Evolutionary conservation across 768 basidiomycete genomes (phyloP).

Genomic region (Pisolithus orientalis): DNA sequence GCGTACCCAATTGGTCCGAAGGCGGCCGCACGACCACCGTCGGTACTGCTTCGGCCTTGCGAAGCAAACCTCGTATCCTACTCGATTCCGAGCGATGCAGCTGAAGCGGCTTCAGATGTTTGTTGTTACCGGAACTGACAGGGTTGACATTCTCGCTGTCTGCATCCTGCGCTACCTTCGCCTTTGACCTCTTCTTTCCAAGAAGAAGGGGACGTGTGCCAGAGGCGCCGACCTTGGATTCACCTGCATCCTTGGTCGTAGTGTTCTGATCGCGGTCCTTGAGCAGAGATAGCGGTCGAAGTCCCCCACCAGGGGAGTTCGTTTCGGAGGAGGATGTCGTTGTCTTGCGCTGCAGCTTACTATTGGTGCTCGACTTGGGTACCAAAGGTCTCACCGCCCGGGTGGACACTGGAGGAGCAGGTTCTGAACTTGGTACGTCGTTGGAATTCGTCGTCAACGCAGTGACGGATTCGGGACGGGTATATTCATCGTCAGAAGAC

Average conservation of each 20-base stretch:
- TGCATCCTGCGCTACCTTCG: slow-evolving; percentile 21
- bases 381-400: slow-evolving; percentile 48
- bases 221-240: slow-evolving; percentile 2
- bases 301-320: slow-evolving; percentile 38
- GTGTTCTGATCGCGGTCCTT: slow-evolving; percentile 41
- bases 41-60: slow-evolving; percentile 51
- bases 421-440: slow-evolving; percentile 17
- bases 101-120: slow-evolving; percentile 52
- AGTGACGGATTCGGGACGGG: slow-evolving; percentile 1
- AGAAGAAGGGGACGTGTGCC: slow-evolving; percentile 51
- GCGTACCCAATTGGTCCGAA: slow-evolving; percentile 42
- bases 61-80: slow-evolving; percentile 52
- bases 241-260: slow-evolving; percentile 28
- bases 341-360: slow-evolving; percentile 40
- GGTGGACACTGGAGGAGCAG: slow-evolving; percentile 40
- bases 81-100: slow-evolving; percentile 59
- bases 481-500: slow-evolving; percentile 39
- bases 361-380: slow-evolving; percentile 34
- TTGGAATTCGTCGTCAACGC: background rate
- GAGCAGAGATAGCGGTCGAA: slow-evolving; percentile 59
- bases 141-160: slow-evolving; percentile 26
- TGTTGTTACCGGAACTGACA: slow-evolving; percentile 36
- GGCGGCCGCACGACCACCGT: slow-evolving; percentile 58
- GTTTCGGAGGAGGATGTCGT: slow-evolving; percentile 7
- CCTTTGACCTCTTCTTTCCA: slow-evolving; percentile 46